Base-by-base conservation (phyloP, 2,329 filamentous ascomycete genomes). In the Mollisia scopiformis region DNA sequence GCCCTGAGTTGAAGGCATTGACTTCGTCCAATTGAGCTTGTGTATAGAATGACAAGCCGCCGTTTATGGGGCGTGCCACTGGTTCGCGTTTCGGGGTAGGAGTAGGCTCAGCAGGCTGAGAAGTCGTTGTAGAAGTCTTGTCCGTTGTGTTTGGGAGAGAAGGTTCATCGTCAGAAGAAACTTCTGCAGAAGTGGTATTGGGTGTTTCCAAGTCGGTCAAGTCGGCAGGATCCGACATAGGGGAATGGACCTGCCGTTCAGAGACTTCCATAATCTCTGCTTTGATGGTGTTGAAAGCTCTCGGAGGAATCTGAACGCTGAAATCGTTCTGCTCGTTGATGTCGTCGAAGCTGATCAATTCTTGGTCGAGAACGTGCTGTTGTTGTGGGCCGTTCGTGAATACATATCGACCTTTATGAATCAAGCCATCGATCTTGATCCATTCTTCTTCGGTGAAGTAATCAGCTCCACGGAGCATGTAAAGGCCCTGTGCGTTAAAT, bases 381-480 rank as follows among this genome's bases (percentile, higher is more conserved):
- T 46, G 14, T 13, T 62, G 57, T 16, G 66, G 69, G 3, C 70
- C 70, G 5, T 61, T 54, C 2, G 70, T 71, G 41, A 71, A 69
- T 10, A 68, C 62, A 47, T 72, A 69, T 58, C 66, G 53, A 4
- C 71, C 71, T 46, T 71, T 71, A 55, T 72, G 71, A 23, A 72
- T 63, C 46, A 69, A 59, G 14, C 58, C 57, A 53, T 72, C 71
- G 16, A 71, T 56, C 41, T 63, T 69, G 39, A 71, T 62, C 69
- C 69, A 72, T 64, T 72, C 71, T 13, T 72, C 68, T 27, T 71
- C 67, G 7, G 69, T 70, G 53, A 72, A 72, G 59, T 71, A 72
- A 23, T 65, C 63, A 5, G 68, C 64, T 58, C 66, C 68, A 33
- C 71, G 70, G 14, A 71, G 66, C 55, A 69, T 70, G 5, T 35